These are phyloP conservation scores for Coccinonectria pachysandricola DNA, from an alignment of 2,329 filamentous ascomycete genomes.

Conservation along the genomic window DNA sequence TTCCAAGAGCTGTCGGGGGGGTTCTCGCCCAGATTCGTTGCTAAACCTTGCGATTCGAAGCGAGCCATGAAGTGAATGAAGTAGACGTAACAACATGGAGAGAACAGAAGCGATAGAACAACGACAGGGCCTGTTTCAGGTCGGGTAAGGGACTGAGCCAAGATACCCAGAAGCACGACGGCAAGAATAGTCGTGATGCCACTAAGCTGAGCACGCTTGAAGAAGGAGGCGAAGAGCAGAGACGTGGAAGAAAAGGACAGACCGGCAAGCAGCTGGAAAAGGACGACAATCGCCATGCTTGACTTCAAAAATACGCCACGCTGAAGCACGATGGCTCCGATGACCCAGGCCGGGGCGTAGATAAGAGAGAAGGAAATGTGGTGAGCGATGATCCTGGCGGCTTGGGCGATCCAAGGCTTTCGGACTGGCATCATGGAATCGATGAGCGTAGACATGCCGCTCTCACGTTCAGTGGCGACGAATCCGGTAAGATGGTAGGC, in stretches of 20 bases:
- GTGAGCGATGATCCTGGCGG: slow-evolving; percentile 65
- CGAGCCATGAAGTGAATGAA: slow-evolving; percentile 68
- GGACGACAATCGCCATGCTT: slow-evolving; percentile 52
- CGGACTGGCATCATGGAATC: slow-evolving; percentile 84
- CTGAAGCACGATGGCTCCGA: slow-evolving; percentile 57
- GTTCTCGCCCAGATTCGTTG: slow-evolving; percentile 49
- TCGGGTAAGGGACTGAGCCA: slow-evolving; percentile 63
- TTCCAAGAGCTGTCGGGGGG: slow-evolving; percentile 58
- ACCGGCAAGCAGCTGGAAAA: slow-evolving; percentile 69
- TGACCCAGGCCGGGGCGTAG: slow-evolving; percentile 74
- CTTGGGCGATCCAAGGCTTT: slow-evolving; percentile 65
- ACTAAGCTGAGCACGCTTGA: slow-evolving; percentile 78
- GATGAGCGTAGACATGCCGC: slow-evolving; percentile 77
- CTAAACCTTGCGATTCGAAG: slow-evolving; percentile 53
- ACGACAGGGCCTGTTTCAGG: slow-evolving; percentile 54
- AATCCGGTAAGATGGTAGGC: slow-evolving; percentile 81
- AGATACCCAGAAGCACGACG: slow-evolving; percentile 65
- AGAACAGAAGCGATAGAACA: slow-evolving; percentile 66
- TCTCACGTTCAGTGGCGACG: slow-evolving; percentile 75
- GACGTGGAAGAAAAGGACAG: slow-evolving; percentile 70
- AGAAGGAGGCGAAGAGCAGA: slow-evolving; percentile 71
- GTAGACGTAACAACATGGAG: slow-evolving; percentile 80
- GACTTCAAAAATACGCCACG: slow-evolving; percentile 56
- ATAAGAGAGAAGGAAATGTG: slow-evolving; percentile 72
- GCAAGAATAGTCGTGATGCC: slow-evolving; percentile 69